A percentile compares a stretch with the other conserved stretches of the same genome.
Conservation (phyloP, 768 basidiomycete genomes). For the Boletus bicolor region DNA sequence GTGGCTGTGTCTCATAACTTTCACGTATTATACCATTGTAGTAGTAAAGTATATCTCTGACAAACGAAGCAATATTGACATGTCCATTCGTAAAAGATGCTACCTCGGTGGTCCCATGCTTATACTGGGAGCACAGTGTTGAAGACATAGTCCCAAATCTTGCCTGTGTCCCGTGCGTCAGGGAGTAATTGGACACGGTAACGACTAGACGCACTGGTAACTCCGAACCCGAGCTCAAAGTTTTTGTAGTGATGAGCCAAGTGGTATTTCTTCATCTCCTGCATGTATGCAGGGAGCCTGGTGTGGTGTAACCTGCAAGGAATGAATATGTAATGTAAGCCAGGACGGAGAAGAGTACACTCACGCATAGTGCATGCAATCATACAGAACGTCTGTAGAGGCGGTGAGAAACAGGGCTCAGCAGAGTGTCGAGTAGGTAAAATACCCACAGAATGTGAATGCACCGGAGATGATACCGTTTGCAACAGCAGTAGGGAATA, state of each 20-base stretch:
- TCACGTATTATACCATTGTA: conserved; percentile 5
- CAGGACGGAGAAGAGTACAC: conserved; percentile 26
- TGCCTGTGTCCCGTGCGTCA: conserved; percentile 46
- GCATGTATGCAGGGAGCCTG: conserved; percentile 78
- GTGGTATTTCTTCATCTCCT: conserved; percentile 96
- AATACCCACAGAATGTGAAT: conserved; percentile 64
- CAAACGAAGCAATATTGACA: conserved; percentile 10
- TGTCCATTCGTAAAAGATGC: neutral
- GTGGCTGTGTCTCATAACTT: conserved; percentile 17
- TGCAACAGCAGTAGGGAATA: conserved; percentile 83
- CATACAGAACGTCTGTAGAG: conserved; percentile 69
- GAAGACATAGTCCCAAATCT: conserved; percentile 93
- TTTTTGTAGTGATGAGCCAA: conserved; percentile 98
- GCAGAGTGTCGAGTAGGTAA: neutral
- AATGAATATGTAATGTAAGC: neutral
- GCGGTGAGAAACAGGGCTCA: conserved; percentile 6
- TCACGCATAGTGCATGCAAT: conserved; percentile 90
- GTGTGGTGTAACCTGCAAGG: conserved; percentile 73
- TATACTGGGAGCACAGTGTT: conserved; percentile 73
- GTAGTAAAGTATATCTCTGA: neutral
- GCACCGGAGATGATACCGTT: conserved; percentile 89
- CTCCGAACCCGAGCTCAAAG: conserved; percentile 95
- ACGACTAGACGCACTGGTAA: conserved; percentile 63
- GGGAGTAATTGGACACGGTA: neutral
- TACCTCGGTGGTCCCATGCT: neutral